Evolutionary conservation across 805 yeast genomes (phyloP), one percentile per base, ranked within the genome.

Genomic region (Wickerhamiella vanderwaltii): DNA sequence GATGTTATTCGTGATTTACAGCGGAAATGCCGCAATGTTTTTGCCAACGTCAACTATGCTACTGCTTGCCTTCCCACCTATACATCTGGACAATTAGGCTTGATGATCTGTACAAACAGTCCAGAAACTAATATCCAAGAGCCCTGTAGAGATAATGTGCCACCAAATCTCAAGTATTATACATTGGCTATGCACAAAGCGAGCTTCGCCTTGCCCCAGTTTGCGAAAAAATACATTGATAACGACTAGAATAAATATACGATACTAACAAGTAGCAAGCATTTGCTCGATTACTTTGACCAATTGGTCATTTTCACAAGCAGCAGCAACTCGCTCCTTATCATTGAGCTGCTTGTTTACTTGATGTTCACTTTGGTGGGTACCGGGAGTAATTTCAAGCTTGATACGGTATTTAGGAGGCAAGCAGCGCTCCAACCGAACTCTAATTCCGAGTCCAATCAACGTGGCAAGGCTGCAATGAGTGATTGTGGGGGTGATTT

Each of bases 41-140:
- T 88, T 78, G 94, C 95, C 35, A 81, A 75, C 42, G 96, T 80
- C 31, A 91, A 81, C 59, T 87, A 86, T 61, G 86, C 94, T 25
- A 82, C 83, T 67, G 80, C 93, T 45, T 75, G 91, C 58, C 85
- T 87, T 52, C 98, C 98, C 58, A 87, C 97, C 45, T 88, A 88
- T 59, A 95, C 98, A 49, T 78, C 95, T 15, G 98, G 98, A 50
- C 93, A 86, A 62, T 80, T 88, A 57, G 98, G 97, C n/a, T 84
- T 91, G 66, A 84, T 88, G 95, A 87, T 88, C 46, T 87, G 96
- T 63, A 72, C 79, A 48, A 88, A 86, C 68, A 80, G 82, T 57
- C 59, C 72, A 12, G 52, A 62, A 19, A 76, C 78, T 38, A 67
- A 79, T 48, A 80, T 88, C 45, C 69, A 64, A 54, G 67, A 62